Evolutionary conservation across 2,329 filamentous ascomycete genomes (phyloP).

Genomic region (Amesomyces nigricolor): DNA sequence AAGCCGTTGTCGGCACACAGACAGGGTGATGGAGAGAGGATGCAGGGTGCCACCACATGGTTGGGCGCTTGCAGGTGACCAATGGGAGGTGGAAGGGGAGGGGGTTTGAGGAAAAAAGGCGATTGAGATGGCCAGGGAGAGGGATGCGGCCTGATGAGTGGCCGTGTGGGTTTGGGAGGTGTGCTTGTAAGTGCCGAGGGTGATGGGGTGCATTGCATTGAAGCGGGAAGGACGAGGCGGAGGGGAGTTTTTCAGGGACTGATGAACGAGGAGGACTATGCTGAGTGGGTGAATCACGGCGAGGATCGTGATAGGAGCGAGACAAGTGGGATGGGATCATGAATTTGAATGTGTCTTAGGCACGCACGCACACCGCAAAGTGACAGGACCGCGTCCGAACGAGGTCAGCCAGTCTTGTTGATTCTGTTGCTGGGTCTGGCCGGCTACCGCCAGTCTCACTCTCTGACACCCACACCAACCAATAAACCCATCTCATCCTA

Average conservation of each 20-base stretch:
- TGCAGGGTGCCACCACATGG: not conserved
- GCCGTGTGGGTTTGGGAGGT: too few species aligned
- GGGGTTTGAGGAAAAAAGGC: too few species aligned
- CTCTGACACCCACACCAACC: not conserved
- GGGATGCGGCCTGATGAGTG: too few species aligned
- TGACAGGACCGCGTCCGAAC: too few species aligned
- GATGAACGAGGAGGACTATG: not conserved
- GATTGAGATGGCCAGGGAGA: too few species aligned
- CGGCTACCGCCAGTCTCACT: not conserved
- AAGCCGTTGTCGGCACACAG: too few species aligned
- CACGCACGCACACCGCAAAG: too few species aligned
- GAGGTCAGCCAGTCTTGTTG: not conserved
- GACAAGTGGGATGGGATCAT: not conserved
- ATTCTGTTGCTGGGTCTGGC: not conserved
- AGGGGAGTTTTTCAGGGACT: not conserved
- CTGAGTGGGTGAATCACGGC: too few species aligned
- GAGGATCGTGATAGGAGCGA: too few species aligned
- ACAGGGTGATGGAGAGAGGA: too few species aligned
- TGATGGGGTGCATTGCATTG: not conserved
- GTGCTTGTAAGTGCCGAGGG: not conserved
- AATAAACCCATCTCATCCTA: not conserved
- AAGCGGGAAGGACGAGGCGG: not conserved
- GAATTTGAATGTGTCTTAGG: too few species aligned
- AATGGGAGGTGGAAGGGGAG: not conserved
- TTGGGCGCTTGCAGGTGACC: slow-evolving; percentile 9